Evolutionary conservation across 1,139 yeast species (phyloP), one percentile per base, ranked within the genome.

Genomic region (Nakaseomyces kungkrabaensis): DNA sequence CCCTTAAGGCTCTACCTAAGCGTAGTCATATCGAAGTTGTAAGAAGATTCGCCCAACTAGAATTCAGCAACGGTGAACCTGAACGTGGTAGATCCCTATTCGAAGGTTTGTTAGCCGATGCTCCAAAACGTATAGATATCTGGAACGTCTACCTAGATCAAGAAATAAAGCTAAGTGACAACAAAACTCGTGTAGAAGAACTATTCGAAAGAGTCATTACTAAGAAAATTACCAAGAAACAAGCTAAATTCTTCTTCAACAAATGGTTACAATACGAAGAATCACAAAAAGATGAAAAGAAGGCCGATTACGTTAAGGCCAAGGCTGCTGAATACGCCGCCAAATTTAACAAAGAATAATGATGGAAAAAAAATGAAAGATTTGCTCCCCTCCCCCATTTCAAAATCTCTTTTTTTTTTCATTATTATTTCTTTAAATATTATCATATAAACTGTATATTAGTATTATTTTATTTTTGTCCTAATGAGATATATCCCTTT

Each of bases 81-180:
- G 98, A 92, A 69, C 94, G 92, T 67, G 98, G 95, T 50, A 81
- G 97, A 68, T 86, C 97, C 1, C 74, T 92, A 59, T 88, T 90
- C 62, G 97, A 92, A 72, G 97, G 97, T 48, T 77, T 92, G 55
- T 70, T 92, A 51, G 79, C 94, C 34, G 94, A 89, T 63, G 94
- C 87, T 47, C 95, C 97, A 52, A 88, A 88, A 73, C 80, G 95
- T 69, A 79, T 87, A 53, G 98, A 92, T 68, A 70, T 92, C 57
- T 92, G 97, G 97, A 89, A 85, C 64, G 94, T 90, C 44, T 89
- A 89, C 68, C 78, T 90, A 56, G 98, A 92, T 68, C 95, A 87
- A 69, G 97, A 92, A 69, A 82, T 86, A 65, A 86, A 85, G 68
- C 51, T 62, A 24, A 76, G 75, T 50, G 80, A 80, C 47, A 79